Evolutionary conservation across 345 rosid genomes (phyloP).

Genomic region (Combretum micranthum): DNA sequence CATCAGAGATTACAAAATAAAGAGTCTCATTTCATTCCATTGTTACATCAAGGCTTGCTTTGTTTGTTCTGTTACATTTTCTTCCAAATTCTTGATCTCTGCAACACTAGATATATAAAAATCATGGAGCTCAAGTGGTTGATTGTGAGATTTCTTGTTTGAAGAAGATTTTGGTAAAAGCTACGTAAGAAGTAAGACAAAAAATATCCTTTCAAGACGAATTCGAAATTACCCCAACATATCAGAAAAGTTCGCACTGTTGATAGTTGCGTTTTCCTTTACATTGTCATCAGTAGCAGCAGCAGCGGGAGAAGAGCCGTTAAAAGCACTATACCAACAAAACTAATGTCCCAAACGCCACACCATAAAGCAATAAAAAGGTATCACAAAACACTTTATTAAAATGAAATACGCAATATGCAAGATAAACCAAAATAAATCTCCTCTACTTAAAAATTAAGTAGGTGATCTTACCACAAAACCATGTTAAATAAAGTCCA

Average conservation of each 20-base stretch:
- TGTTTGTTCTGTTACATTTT: too few species aligned
- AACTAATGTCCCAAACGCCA: constrained; percentile 66
- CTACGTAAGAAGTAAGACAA: neutral
- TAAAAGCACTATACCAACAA: constrained; percentile 52
- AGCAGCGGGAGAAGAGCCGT: constrained; percentile 72
- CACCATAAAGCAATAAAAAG: neutral
- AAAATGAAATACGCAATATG: neutral
- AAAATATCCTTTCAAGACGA: too few species aligned
- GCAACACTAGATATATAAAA: too few species aligned
- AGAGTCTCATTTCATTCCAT: too few species aligned
- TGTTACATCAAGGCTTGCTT: too few species aligned
- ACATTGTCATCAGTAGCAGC: constrained; percentile 45
- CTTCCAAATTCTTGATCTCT: too few species aligned
- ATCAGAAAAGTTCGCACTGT: constrained; percentile 51
- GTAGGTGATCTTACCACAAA: neutral
- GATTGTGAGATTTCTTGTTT: too few species aligned
- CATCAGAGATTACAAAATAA: too few species aligned
- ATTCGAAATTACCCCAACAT: constrained; percentile 42
- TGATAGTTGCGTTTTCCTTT: constrained; percentile 17
- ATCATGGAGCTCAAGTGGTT: too few species aligned
- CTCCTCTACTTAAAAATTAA: neutral
- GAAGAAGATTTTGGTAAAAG: too few species aligned
- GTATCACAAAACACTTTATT: neutral
- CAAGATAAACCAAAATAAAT: neutral
- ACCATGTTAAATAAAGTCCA: neutral